Evolutionary conservation across 495 filamentous ascomycete genomes (phyloP), one percentile per base, ranked within the genome.

Genomic region (Parmelia sp.): DNA sequence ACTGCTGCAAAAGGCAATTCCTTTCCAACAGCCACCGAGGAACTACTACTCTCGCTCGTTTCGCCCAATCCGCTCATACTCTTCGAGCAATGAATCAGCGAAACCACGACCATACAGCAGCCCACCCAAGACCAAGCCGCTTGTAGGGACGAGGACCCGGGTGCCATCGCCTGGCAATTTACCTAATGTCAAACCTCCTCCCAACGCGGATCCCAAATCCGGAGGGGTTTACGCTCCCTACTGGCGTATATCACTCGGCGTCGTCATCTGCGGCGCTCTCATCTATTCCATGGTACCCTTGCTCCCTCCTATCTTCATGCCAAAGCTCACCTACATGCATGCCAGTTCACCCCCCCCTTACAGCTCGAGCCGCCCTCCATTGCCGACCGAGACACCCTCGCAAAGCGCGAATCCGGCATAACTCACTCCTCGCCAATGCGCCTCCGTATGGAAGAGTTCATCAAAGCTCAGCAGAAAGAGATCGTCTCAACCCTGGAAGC

Each of bases 361-460:
- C 77, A 79, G 72, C 76, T 83, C 61, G 75, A 83, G 64, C 64
- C 74, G n/a, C 81, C 84, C 36, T 80, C 89, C 60, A 91, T 91
- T 61, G 88, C 88, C 71, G 88, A 90, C 67, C 83, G 84, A 58
- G 90, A 92, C 74, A 77, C 74, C 61, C 77, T 86, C 49, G 78
- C 78, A 45, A 91, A 89, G 73, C 80, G 82, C 36, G 86, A 89
- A 73, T 79, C 80, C 25, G 86, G 82, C 56, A 73, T 92, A 29
- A 85, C 80, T 15, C 14, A 56, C 19, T 77, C 81, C 67, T 96
- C 91, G 12, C 92, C 95, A 0, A 99, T 99, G 95, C 93, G 95
- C 55, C 81, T 97, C 49, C 90, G 92, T 45, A 97, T 97, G 94
- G 95, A 97, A 75, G 83, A 88, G 64, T 89, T 97, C 73, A 92